Percentiles rank a stretch among this genome's conserved stretches.
Conservation (phyloP, 2,329 filamentous ascomycete species). For the Xylariomycetidae sp. region DNA sequence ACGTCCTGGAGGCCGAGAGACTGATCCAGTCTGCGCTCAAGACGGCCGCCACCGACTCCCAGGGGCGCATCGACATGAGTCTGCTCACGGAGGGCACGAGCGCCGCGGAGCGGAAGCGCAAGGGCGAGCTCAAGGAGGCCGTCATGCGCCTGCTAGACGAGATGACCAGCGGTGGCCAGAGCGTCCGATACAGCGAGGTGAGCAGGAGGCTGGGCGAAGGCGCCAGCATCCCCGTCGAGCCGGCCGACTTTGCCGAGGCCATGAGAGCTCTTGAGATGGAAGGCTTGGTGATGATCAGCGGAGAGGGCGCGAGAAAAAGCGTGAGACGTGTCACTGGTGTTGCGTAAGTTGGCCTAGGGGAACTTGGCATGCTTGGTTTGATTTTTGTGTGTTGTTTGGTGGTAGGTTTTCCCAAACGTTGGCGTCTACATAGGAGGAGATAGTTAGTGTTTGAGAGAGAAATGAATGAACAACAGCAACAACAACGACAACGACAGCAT, state of each 20-base stretch:
- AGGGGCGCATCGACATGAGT: slow-evolving; percentile 95
- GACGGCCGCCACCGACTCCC: slow-evolving; percentile 89
- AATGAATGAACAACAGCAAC: too few species aligned
- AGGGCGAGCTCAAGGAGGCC: slow-evolving; percentile 78
- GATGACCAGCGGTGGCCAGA: slow-evolving; percentile 62
- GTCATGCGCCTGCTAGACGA: slow-evolving; percentile 75
- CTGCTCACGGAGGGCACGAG: slow-evolving; percentile 92
- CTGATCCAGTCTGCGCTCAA: slow-evolving; percentile 93
- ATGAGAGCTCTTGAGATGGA: slow-evolving; percentile 79
- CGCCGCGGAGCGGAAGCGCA: slow-evolving; percentile 76
- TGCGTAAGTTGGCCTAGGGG: slow-evolving; percentile 22
- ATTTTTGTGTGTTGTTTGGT: too few species aligned
- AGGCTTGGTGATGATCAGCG: slow-evolving; percentile 72
- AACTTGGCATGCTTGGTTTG: too few species aligned
- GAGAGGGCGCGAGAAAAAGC: slow-evolving; percentile 78
- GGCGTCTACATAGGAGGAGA: too few species aligned
- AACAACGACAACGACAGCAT: too few species aligned
- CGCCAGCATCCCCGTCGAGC: slow-evolving; percentile 67
- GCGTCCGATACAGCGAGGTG: slow-evolving; percentile 75
- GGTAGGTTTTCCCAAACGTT: too few species aligned
- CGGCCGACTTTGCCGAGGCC: slow-evolving; percentile 76
- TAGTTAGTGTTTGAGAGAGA: too few species aligned
- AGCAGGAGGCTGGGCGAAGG: slow-evolving; percentile 67
- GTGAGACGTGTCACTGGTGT: slow-evolving; percentile 68
- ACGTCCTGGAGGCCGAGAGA: slow-evolving; percentile 86